Evolutionary conservation across 371 early-diverging fungal genomes (phyloP), one percentile per base, ranked within the genome.

Genomic region (Globomyces sp.): DNA sequence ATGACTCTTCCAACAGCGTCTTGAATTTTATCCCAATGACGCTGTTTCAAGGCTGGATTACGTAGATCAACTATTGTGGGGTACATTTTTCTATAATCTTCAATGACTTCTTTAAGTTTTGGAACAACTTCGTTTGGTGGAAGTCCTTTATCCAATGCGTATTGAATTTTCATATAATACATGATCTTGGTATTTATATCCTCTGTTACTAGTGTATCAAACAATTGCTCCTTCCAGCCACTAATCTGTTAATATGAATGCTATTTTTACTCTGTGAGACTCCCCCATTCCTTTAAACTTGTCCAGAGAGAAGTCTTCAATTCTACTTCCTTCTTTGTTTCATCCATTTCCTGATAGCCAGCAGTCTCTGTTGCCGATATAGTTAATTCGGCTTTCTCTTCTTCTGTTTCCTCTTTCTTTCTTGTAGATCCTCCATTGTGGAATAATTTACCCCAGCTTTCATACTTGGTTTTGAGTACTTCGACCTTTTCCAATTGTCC

Each of bases 61-160:
- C 85, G 69, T 39, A 85, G 71, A 68, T 85, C 85, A 3, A 84
- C 78, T 52, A 85, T 85, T 0, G 84, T 84, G 1, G 78, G 69
- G 53, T 82, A 81, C 73, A 82, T 81, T n/a, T 47, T 41, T 34
- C 83, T 69, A 60, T 74, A 83, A 55, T 79, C 77, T 40, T 85
- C 83, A 4, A 85, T 82, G 74, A 77, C 75, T 2, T 65, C 57
- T 66, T 84, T 83, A 24, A 85, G 74, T 46, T 76, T 69, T 1
- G 85, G 85, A 9, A 85, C 84, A 34, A 85, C 83, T 39, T 85
- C 85, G 65, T 85, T 85, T 3, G 85, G 85, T 6, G 85, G 85
- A 8, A 85, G 66, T 2, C 83, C 84, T 61, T 85, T 85, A 68
- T 85, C 84, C 13, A 85, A 74, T 34, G 66, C 69, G 66, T 82